These are phyloP conservation scores for Camellia japonica DNA, from an alignment of 148 eudicot genomes.

Conservation along the genomic window DNA sequence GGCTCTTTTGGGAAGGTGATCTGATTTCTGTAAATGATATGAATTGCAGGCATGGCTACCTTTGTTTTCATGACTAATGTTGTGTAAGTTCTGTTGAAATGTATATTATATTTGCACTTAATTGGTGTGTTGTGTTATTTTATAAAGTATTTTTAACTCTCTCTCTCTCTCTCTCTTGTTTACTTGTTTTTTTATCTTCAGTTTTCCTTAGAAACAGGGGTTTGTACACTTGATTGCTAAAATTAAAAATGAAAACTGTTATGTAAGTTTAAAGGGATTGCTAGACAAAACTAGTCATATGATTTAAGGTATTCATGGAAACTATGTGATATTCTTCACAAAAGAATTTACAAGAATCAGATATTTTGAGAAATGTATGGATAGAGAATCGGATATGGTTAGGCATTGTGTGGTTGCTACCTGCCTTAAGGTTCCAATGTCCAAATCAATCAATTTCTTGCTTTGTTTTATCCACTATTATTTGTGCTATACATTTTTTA, in stretches of 20 bases:
- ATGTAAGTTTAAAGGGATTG: neutral
- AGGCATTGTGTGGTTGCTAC: neutral
- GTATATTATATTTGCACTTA: neutral
- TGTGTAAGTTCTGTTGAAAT: neutral
- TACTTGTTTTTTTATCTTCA: neutral
- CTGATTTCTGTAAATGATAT: neutral
- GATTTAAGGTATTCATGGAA: neutral
- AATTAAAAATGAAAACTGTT: neutral
- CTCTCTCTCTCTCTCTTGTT: neutral
- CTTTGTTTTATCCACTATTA: neutral
- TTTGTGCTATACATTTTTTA: neutral
- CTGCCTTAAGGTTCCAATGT: neutral
- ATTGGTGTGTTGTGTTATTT: neutral
- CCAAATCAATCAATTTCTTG: too few species aligned
- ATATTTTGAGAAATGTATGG: neutral
- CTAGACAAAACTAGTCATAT: neutral
- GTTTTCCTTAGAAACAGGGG: neutral
- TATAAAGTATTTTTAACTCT: neutral
- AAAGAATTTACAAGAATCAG: neutral
- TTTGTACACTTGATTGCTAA: neutral
- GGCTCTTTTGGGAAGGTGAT: neutral
- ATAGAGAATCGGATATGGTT: neutral
- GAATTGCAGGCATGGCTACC: neutral
- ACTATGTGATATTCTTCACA: too few species aligned
- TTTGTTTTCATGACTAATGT: conserved; percentile 8